Evolutionary conservation across 1,284 basidiomycete genomes (phyloP).

Genomic region (Ustilago curta): DNA sequence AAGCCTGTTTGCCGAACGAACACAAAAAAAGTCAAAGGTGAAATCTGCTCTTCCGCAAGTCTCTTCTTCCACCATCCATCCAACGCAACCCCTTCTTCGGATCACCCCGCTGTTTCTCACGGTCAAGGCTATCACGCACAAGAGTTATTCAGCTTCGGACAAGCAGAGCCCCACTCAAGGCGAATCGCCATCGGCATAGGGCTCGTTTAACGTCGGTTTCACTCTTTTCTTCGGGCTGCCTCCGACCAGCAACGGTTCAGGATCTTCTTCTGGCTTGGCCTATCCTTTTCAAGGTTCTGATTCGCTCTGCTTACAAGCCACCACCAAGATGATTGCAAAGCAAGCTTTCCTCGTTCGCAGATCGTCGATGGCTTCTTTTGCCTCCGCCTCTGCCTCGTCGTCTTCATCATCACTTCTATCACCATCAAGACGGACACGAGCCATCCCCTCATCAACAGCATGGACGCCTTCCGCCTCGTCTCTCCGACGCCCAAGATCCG

Average conservation of each 20-base stretch:
- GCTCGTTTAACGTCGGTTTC: background rate
- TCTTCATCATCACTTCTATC: slow-evolving; percentile 4
- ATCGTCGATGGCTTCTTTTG: slow-evolving; percentile 25
- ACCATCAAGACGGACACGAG: slow-evolving; percentile 23
- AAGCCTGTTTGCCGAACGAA: slow-evolving; percentile 16
- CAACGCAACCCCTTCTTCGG: background rate
- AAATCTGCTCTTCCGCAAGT: background rate
- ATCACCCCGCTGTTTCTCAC: slow-evolving; percentile 8
- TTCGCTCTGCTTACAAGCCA: too few relatives aligned
- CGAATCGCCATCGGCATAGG: background rate
- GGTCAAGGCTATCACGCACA: background rate
- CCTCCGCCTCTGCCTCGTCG: slow-evolving; percentile 12
- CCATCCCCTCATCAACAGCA: slow-evolving; percentile 5
- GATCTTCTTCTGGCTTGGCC: too few relatives aligned
- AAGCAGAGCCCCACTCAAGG: slow-evolving; percentile 2
- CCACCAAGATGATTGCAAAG: slow-evolving; percentile 32
- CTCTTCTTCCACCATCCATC: background rate
- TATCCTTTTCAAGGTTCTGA: too few relatives aligned
- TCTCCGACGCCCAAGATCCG: slow-evolving; percentile 1
- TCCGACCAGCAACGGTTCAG: background rate
- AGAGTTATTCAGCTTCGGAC: background rate
- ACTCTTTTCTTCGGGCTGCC: background rate
- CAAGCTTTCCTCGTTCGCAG: slow-evolving; percentile 30
- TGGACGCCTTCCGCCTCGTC: slow-evolving; percentile 6
- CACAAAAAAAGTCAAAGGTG: background rate